Evolutionary conservation across 441 rosid genomes (phyloP).

Genomic region (Arabidopsis hybrid): DNA sequence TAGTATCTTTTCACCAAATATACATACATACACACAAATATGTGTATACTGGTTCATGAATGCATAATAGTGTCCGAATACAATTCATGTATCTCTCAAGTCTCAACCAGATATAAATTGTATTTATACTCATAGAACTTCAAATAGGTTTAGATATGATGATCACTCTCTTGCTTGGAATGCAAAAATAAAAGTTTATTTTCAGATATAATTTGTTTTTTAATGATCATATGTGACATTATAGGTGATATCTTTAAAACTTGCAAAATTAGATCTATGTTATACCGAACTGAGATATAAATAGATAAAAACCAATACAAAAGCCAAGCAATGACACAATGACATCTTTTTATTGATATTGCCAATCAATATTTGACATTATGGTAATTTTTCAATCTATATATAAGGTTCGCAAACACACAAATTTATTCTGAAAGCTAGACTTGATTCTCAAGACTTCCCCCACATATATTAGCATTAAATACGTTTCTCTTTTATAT

Average conservation of each 20-base stretch:
- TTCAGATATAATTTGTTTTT: background rate
- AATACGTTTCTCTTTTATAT: conserved; percentile 4
- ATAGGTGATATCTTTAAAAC: background rate
- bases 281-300: background rate
- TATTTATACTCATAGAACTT: background rate
- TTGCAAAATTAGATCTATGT: background rate
- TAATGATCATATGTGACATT: background rate
- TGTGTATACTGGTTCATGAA: conserved; percentile 17
- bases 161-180: background rate
- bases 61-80: background rate
- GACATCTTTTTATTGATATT: conserved; percentile 21
- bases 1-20: too few species aligned
- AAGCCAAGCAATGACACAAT: conserved; percentile 1
- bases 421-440: conserved; percentile 10
- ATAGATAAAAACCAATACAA: background rate
- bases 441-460: conserved; percentile 35
- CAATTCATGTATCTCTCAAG: conserved; percentile 9
- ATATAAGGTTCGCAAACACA: conserved; percentile 18
- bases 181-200: background rate
- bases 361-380: conserved; percentile 34
- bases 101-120: conserved; percentile 3
- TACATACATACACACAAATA: too few species aligned
- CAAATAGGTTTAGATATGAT: background rate
- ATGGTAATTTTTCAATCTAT: conserved; percentile 7
- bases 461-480: conserved; percentile 14